These are phyloP conservation scores for Plasmodium sp. DNA, from an alignment of 169 alveolate species.

Conservation along the genomic window DNA sequence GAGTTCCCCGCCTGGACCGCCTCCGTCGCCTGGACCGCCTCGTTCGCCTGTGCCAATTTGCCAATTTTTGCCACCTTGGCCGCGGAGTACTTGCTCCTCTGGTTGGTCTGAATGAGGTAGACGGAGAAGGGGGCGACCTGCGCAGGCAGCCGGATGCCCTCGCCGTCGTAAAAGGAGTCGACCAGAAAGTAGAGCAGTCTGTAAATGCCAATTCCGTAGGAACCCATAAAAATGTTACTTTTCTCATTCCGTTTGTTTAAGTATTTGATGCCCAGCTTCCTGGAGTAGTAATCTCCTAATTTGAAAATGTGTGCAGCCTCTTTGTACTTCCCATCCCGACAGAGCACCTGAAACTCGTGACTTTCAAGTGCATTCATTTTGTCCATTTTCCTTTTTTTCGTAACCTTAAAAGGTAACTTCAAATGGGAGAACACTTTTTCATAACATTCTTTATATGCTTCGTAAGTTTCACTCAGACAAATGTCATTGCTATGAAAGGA, in stretches of 20 bases:
- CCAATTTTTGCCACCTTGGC: background rate
- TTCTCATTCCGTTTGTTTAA: conserved; percentile 54
- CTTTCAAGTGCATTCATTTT: conserved; percentile 69
- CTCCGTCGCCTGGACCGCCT: background rate
- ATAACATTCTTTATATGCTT: conserved; percentile 49
- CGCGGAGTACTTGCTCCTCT: conserved; percentile 40
- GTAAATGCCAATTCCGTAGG: conserved; percentile 60
- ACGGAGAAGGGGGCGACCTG: conserved; percentile 40
- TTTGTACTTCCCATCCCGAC: conserved; percentile 50
- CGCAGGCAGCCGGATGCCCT: conserved; percentile 38
- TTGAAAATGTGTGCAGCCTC: conserved; percentile 62
- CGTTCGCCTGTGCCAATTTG: background rate
- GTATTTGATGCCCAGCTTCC: conserved; percentile 17
- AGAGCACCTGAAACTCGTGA: conserved; percentile 44
- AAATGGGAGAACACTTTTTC: conserved; percentile 21
- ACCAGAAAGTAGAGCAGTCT: conserved; percentile 36
- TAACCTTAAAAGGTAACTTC: conserved; percentile 8
- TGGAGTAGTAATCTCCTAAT: conserved; percentile 54
- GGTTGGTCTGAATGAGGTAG: conserved; percentile 45
- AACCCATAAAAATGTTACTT: conserved; percentile 57
- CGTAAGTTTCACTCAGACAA: conserved; percentile 41
- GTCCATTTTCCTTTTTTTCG: conserved; percentile 55
- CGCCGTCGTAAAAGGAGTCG: conserved; percentile 42
- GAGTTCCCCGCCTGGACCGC: background rate
- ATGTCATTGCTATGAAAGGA: conserved; percentile 48